Base-by-base conservation (phyloP, 2,329 filamentous ascomycete species). In the Penicillium palitans region DNA sequence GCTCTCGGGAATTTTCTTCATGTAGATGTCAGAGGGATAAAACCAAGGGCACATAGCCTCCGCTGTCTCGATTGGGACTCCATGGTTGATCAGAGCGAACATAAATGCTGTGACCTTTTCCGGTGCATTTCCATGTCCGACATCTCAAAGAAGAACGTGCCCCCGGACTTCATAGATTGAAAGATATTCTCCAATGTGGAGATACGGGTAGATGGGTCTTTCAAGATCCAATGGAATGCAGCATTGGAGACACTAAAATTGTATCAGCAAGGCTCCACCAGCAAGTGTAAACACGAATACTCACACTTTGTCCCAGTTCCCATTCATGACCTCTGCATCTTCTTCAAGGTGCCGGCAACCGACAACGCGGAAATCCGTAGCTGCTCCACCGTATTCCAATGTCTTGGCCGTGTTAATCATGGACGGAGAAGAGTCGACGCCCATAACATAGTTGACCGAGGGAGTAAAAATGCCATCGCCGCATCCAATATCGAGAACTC, bases 191-290 rank as follows among this genome's bases (percentile, higher is more conserved):
- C 7, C 7, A 58, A 19, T 5, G 41, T 55, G 5, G 45, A 61
- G 24, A 48, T n/a, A 4, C 58, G 42, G 3, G 58, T 61, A 3
- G 9, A 37, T 19, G 51, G 35, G 6, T 55, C 58, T 40, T 21
- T 46, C 33, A 58, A 33, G 10, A 58, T 49, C 58, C 58, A 61
- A 24, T 61, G 55, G 12, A 55, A 52, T 19, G 58, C 55, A n/a
- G 55, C 46, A 25, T 61, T 58, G 1, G 58, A 58, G 9, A 37
- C 13, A 12, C 51, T 61, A 31, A 27, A 6, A 5, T 2, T 25
- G 5, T 24, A 41, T 53, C 10, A 27, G 17, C 5, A 19, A 47
- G 7, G 13, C 7, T 19, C 39, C 9, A 40, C 8, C 39, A 21
- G 39, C 0, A 40, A 21, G n/a, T 10, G 9, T 4, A 21, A 21